Evolutionary conservation across 2,329 filamentous ascomycete genomes (phyloP).

Genomic region (Nothophaeocryptopus gaeumannii): DNA sequence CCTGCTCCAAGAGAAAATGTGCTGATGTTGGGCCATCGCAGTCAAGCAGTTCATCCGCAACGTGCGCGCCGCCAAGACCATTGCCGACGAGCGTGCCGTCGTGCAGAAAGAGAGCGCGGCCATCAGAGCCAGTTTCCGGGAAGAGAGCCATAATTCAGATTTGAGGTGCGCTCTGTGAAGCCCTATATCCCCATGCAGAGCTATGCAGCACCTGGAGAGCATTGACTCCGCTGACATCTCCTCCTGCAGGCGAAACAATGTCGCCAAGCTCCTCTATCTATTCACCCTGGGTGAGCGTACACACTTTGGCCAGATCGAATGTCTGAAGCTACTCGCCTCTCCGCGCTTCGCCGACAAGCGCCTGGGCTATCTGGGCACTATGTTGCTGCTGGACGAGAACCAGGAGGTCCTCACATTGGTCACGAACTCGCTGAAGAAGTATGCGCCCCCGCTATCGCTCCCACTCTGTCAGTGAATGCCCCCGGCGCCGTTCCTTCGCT

Average conservation of each 20-base stretch:
- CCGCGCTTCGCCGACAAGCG: slow-evolving; percentile 98
- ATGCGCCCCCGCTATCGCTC: slow-evolving; percentile 33
- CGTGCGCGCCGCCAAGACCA: slow-evolving; percentile 96
- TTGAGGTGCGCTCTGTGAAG: slow-evolving; percentile 64
- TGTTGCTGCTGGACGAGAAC: slow-evolving; percentile 94
- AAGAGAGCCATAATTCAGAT: slow-evolving; percentile 90
- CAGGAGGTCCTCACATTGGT: slow-evolving; percentile 96
- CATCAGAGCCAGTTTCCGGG: slow-evolving; percentile 94
- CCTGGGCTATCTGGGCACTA: slow-evolving; percentile 91
- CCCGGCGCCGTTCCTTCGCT: too few relatives aligned
- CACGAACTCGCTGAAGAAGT: slow-evolving; percentile 98
- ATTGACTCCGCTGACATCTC: too few relatives aligned
- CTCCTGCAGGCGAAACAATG: slow-evolving; percentile 81
- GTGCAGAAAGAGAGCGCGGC: slow-evolving; percentile 99
- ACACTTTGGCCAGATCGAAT: slow-evolving; percentile 99
- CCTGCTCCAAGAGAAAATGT: too few relatives aligned
- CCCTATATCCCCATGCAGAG: too few relatives aligned
- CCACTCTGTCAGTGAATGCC: slow-evolving; percentile 15
- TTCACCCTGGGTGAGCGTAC: slow-evolving; percentile 97
- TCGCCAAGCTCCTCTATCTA: slow-evolving; percentile 95
- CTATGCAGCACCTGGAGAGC: too few relatives aligned
- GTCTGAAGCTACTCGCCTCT: slow-evolving; percentile 92
- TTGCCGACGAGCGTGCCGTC: slow-evolving; percentile 95
- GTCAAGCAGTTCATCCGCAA: slow-evolving; percentile 99
- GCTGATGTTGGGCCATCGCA: slow-evolving; percentile 39